Base-by-base conservation (phyloP, 2,329 filamentous ascomycete genomes). In the Juglanconis juglandina region DNA sequence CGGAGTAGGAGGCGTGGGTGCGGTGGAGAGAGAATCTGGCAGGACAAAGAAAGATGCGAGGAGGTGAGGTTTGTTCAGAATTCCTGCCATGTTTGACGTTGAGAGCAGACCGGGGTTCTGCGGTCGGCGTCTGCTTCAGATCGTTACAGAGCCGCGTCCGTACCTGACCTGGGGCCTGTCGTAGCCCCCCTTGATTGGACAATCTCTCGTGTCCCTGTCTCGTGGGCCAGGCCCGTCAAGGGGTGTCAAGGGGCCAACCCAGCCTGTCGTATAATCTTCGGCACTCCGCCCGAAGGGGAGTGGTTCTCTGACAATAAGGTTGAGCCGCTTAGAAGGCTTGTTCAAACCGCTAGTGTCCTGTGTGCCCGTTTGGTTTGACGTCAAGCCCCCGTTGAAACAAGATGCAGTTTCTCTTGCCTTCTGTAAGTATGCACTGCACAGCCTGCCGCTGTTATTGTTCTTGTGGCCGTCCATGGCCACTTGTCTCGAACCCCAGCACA, bases 331-430 rank as follows among this genome's bases (percentile, higher is more conserved):
- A 56, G 14, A 49, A 42, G 39, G 49, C 37, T 51, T 49, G 33
- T 35, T 44, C n/a, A 35, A 55, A 53, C 57, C 13, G 4, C 47
- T 55, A 41, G 49, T 56, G 42, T 52, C 32, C 51, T 47, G 42
- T 51, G 59, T 60, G 63, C 64, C 60, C 60, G 70, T 71, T 69
- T 72, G 69, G 71, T 71, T 72, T 71, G 70, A 67, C 66, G 65
- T 68, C 58, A 54, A 57, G 59, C 59, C 58, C 63, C 52, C 65
- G 63, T 72, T 70, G 70, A 74, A 74, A 73, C 72, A 69, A 67
- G 67, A 68, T 58, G 57, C 66, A 70, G 68, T 72, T 72, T 73
- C 68, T 67, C 42, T 46, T 46, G 42, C 42, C 42, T n/a, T 46
- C 14, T n/a, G 5, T 17, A 24, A 24, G 14, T 46, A 17, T 14